Percentiles rank a stretch among this genome's conserved stretches.
phyloP scores from a whole-genome alignment of 75 land plant genomes.

The Adiantum capillusveneris region DNA sequence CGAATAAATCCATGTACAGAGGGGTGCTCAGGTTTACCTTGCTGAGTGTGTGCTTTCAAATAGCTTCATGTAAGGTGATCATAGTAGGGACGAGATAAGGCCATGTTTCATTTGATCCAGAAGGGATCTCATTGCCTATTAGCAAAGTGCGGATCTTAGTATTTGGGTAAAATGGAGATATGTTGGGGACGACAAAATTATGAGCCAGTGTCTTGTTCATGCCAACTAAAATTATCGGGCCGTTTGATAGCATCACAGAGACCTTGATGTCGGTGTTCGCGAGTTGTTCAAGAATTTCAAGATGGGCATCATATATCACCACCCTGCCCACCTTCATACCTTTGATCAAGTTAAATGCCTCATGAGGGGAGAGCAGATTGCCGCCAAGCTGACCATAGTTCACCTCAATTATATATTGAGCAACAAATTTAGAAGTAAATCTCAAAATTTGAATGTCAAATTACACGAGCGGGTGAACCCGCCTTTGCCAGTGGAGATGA shows the following conservation, averaged over 20 bases:
- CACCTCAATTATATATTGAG: constrained; percentile 36
- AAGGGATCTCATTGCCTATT: constrained; percentile 78
- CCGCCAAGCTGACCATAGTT: constrained; percentile 69
- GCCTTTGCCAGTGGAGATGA: too few species aligned
- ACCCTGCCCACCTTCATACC: constrained; percentile 37
- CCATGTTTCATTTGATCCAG: constrained; percentile 40
- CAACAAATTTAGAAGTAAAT: too few species aligned
- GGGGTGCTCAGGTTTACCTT: constrained; percentile 66
- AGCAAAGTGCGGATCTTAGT: constrained; percentile 53
- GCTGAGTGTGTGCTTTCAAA: constrained; percentile 18
- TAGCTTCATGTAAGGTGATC: constrained; percentile 32
- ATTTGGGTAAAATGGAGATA: constrained; percentile 44
- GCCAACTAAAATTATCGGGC: constrained; percentile 27
- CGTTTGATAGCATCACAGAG: constrained; percentile 64
- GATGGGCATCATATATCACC: constrained; percentile 71
- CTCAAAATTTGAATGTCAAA: too few species aligned
- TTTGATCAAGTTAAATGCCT: constrained; percentile 48
- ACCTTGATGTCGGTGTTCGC: constrained; percentile 40
- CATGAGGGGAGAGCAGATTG: constrained; percentile 54
- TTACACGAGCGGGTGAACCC: too few species aligned
- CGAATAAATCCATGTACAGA: constrained; percentile 50
- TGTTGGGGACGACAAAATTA: too few species aligned
- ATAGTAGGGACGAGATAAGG: constrained; percentile 62
- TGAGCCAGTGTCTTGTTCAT: too few species aligned
- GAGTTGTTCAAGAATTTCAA: constrained; percentile 47